phyloP scores from a whole-genome alignment of 2,329 filamentous ascomycete genomes.

The Juglanconis juglandina region DNA sequence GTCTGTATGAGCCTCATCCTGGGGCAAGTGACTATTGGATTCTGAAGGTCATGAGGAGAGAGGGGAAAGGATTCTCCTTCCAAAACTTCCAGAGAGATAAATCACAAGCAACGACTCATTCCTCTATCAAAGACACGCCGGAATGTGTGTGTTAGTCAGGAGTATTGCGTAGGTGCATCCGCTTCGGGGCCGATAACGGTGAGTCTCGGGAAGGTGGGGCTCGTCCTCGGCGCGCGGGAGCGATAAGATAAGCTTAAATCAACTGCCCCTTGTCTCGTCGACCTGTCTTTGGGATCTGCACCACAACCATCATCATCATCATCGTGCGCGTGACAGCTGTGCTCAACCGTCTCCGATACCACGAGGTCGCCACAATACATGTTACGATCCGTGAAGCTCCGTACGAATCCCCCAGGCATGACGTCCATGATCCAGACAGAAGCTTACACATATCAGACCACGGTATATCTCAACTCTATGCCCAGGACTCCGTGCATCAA shows the following conservation, averaged over 20 bases:
- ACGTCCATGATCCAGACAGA: too few relatives aligned
- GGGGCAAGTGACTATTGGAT: background rate
- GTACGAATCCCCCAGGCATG: too few relatives aligned
- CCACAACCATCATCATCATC: too few relatives aligned
- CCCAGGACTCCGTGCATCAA: too few relatives aligned
- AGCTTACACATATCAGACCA: too few relatives aligned
- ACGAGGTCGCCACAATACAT: too few relatives aligned
- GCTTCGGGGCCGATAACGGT: background rate
- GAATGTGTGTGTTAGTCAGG: background rate
- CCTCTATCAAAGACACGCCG: background rate
- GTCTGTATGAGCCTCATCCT: constrained; percentile 11
- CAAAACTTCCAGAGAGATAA: background rate
- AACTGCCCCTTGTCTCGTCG: background rate
- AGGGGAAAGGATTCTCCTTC: too few relatives aligned
- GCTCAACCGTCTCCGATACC: too few relatives aligned
- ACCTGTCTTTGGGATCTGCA: too few relatives aligned
- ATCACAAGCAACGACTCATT: background rate
- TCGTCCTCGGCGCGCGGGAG: background rate
- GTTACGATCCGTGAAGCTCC: too few relatives aligned
- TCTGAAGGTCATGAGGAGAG: background rate
- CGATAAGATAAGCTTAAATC: constrained; percentile 9
- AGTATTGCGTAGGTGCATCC: background rate
- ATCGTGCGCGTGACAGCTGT: too few relatives aligned
- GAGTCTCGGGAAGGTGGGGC: background rate
- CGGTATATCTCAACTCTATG: too few relatives aligned